These are phyloP conservation scores for Pseudomassariella vexata DNA, from an alignment of 2,329 filamentous ascomycete genomes.

Conservation along the genomic window DNA sequence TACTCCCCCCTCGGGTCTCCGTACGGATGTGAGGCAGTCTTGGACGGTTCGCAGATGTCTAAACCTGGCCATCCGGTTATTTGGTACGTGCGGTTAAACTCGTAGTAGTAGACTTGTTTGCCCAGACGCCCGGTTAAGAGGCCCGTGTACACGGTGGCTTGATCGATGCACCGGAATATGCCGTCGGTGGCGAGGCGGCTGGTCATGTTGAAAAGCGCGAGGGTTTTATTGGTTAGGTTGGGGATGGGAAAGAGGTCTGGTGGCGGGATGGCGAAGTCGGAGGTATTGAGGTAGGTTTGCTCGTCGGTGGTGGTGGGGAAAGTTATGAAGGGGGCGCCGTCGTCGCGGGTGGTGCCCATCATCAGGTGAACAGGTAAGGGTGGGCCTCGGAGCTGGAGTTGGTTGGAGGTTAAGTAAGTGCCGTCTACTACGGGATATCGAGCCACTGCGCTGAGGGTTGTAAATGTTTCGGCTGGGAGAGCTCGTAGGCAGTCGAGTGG, in stretches of 20 bases:
- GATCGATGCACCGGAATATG: conserved; percentile 53
- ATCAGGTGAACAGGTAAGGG: conserved; percentile 47
- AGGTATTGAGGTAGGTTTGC: conserved; percentile 24
- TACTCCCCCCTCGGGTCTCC: conserved; percentile 26
- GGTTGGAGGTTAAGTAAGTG: conserved; percentile 41
- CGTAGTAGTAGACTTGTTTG: conserved; percentile 48
- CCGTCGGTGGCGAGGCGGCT: conserved; percentile 51
- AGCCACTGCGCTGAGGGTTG: conserved; percentile 32
- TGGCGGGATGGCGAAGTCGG: conserved; percentile 23
- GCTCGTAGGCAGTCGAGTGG: conserved; percentile 48
- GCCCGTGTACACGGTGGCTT: conserved; percentile 50
- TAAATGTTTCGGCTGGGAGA: conserved; percentile 35
- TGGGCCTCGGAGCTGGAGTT: conserved; percentile 38
- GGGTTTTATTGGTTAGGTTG: conserved; percentile 37
- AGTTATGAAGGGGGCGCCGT: conserved; percentile 48
- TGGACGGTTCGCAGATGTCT: conserved; percentile 39
- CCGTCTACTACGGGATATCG: conserved; percentile 55
- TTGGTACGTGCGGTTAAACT: conserved; percentile 51
- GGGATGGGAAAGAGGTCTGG: conserved; percentile 44
- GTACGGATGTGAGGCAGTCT: conserved; percentile 21
- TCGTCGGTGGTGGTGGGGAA: conserved; percentile 33
- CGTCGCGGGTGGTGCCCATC: conserved; percentile 48
- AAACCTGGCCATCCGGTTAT: conserved; percentile 47
- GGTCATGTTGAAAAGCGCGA: conserved; percentile 50
- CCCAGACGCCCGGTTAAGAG: conserved; percentile 37